These are phyloP conservation scores for Paulownia fortunei DNA, from an alignment of 257 asterid genomes.

Conservation along the genomic window DNA sequence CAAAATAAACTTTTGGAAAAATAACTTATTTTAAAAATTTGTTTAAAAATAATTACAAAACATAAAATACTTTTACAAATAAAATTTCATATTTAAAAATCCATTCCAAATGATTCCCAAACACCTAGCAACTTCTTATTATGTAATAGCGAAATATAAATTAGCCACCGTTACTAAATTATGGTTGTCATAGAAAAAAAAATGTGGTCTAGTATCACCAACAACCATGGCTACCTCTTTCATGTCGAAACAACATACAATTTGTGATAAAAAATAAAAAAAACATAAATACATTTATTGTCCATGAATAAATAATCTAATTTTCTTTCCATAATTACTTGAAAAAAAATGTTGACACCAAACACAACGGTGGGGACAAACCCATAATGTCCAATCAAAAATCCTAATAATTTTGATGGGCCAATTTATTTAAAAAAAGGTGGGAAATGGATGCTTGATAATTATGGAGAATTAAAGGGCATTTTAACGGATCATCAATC, in stretches of 20 bases:
- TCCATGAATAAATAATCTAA: neutral
- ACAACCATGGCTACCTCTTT: neutral
- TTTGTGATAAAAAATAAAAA: neutral
- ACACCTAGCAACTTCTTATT: neutral
- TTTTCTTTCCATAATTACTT: neutral
- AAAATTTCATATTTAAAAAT: too few relatives aligned
- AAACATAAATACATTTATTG: neutral
- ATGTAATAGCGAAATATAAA: neutral
- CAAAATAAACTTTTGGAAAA: too few relatives aligned
- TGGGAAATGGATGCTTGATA: neutral
- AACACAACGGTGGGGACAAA: conserved; percentile 14
- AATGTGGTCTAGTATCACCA: neutral
- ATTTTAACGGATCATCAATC: conserved; percentile 29
- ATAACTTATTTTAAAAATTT: too few relatives aligned
- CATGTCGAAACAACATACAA: neutral
- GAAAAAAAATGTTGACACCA: neutral
- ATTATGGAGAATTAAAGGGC: conserved; percentile 5
- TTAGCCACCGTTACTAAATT: neutral
- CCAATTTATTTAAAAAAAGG: neutral
- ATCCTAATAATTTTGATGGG: neutral
- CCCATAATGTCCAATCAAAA: conserved; percentile 25
- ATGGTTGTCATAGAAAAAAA: neutral
- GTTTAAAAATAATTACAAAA: too few relatives aligned
- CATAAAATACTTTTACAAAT: too few relatives aligned
- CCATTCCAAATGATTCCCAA: too few relatives aligned